Conservation (phyloP, 257 asterid species). For the Ilex aquifolium region DNA sequence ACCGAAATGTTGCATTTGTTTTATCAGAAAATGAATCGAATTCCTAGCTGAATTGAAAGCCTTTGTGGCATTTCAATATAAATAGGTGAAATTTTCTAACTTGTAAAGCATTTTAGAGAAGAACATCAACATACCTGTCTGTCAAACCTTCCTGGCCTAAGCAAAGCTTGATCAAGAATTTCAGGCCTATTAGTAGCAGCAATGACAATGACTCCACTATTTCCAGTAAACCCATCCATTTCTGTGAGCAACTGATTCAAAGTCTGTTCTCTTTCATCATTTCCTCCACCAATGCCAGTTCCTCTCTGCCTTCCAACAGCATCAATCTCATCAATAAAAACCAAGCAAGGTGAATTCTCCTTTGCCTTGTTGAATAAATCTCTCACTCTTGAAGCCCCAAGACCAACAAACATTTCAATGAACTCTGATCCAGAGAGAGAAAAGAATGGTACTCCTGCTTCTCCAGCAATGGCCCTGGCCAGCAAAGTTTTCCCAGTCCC, state of each 20-base stretch:
- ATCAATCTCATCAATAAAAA: conserved; percentile 97
- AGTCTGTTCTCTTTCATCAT: conserved; percentile 96
- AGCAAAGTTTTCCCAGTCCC: conserved; percentile 97
- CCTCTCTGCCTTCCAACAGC: conserved; percentile 99
- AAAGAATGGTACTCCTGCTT: conserved; percentile 97
- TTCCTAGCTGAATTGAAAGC: background rate
- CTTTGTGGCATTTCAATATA: background rate
- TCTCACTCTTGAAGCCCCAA: conserved; percentile 95
- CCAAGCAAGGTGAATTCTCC: conserved; percentile 97
- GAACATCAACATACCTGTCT: conserved; percentile 62
- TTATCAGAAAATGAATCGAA: background rate
- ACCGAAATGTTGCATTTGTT: background rate
- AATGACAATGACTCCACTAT: conserved; percentile 88
- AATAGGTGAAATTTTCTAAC: background rate
- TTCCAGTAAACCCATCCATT: conserved; percentile 98
- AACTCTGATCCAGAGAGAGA: conserved; percentile 97
- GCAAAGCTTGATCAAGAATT: conserved; percentile 90
- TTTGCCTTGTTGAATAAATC: conserved; percentile 99
- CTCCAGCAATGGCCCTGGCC: conserved; percentile 98
- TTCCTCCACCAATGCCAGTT: conserved; percentile 98
- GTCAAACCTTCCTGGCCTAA: conserved; percentile 96
- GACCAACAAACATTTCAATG: conserved; percentile 99
- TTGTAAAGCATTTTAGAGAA: background rate
- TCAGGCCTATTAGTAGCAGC: conserved; percentile 99
- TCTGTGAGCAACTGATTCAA: conserved; percentile 90